These are phyloP conservation scores for Anastatica hierochuntica DNA, from an alignment of 345 rosid species.

Conservation along the genomic window DNA sequence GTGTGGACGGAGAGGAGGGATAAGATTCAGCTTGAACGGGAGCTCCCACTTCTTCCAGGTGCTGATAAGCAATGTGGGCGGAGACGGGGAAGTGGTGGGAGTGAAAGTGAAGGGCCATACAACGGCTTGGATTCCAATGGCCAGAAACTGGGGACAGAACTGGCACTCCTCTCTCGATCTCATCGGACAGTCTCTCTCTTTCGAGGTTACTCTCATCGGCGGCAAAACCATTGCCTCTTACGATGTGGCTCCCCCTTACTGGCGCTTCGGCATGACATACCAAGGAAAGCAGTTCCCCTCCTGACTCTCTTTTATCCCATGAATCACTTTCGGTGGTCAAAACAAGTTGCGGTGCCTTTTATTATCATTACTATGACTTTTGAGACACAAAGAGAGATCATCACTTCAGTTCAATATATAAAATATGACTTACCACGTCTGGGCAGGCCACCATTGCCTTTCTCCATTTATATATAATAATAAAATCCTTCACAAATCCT, in stretches of 20 bases:
- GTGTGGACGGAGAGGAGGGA: conserved; percentile 58
- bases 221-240: conserved; percentile 63
- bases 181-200: conserved; percentile 72
- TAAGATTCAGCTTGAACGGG: conserved; percentile 72
- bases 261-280: conserved; percentile 79
- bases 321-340: conserved; percentile 14
- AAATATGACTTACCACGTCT: no score
- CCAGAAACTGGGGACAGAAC: conserved; percentile 93
- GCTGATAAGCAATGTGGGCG: conserved; percentile 67
- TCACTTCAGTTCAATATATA: no score
- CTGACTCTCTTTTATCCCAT: conserved; percentile 1
- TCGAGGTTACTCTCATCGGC: conserved; percentile 62
- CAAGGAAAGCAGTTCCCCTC: conserved; percentile 71
- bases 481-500: no score
- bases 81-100: conserved; percentile 69
- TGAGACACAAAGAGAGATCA: no score
- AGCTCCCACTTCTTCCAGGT: conserved; percentile 61
- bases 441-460: no score
- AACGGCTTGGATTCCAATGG: conserved; percentile 95
- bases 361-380: not conserved
- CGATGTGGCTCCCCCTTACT: conserved; percentile 66
- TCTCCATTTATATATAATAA: no score
- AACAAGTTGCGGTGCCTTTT: conserved; percentile 1
- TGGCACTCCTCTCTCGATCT: conserved; percentile 69
- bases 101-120: conserved; percentile 82